A percentile compares a stretch with the other conserved stretches of the same genome.
Conservation (phyloP, 2,329 filamentous ascomycete genomes). For the Pseudogymnoascus sp. region DNA sequence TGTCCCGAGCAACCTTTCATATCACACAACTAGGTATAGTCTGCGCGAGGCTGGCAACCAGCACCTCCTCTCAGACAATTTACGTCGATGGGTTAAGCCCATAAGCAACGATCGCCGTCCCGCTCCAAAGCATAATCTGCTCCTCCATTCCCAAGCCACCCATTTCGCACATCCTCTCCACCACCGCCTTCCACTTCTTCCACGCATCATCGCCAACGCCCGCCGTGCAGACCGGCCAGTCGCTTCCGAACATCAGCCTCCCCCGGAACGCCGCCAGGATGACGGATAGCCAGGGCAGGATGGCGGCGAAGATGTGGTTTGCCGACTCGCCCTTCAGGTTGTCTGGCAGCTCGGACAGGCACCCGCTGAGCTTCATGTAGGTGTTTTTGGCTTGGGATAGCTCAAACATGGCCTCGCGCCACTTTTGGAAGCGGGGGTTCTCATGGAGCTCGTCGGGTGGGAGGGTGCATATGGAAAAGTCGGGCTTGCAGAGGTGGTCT, state of each 20-base stretch:
- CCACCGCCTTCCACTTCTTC: slow-evolving; percentile 65
- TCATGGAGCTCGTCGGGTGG: slow-evolving; percentile 31
- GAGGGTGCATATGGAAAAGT: slow-evolving; percentile 56
- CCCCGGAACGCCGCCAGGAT: slow-evolving; percentile 66
- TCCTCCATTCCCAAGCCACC: slow-evolving; percentile 52
- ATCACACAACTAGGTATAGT: background rate
- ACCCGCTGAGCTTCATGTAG: slow-evolving; percentile 91
- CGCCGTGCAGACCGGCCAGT: slow-evolving; percentile 87
- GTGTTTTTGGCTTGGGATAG: slow-evolving; percentile 57
- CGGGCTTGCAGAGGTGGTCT: slow-evolving; percentile 90
- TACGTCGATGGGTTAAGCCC: slow-evolving; percentile 29
- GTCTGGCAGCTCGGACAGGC: slow-evolving; percentile 67
- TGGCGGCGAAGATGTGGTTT: slow-evolving; percentile 52
- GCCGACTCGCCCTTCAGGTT: slow-evolving; percentile 40
- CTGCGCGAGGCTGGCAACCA: background rate
- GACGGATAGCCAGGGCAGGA: slow-evolving; percentile 64
- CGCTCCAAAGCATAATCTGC: slow-evolving; percentile 61
- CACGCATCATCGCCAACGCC: slow-evolving; percentile 49
- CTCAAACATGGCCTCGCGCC: slow-evolving; percentile 59
- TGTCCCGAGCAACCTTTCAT: background rate
- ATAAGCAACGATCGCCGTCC: slow-evolving; percentile 67
- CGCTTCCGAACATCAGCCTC: slow-evolving; percentile 81
- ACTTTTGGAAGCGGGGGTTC: slow-evolving; percentile 48
- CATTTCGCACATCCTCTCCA: slow-evolving; percentile 59
- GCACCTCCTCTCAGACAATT: background rate